Evolutionary conservation across 805 yeast species (phyloP), one percentile per base, ranked within the genome.

Genomic region (Wickerhamiella dianesei): DNA sequence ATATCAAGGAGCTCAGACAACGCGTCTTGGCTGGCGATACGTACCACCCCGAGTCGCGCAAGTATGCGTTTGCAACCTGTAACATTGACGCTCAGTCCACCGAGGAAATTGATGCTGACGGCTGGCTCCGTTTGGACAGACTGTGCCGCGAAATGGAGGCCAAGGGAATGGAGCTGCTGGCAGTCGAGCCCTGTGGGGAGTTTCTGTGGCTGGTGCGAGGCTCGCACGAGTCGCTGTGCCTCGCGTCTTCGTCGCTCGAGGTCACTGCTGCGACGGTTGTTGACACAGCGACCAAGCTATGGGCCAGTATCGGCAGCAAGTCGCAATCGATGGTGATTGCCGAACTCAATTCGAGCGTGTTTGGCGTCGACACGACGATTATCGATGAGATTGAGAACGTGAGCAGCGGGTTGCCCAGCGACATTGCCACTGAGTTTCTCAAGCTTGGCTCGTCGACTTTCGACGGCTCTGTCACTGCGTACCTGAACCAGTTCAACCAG

Each of bases 121-220:
- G 79, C 54, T 79, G 94, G 82, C 67, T 73, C 32, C 76, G 80
- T 50, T 73, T 88, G 48, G 80, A 78, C 48, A 71, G 83, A 2
- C 67, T 87, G 21, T 80, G 94, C 58, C 75, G 73, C 47, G 95
- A 87, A 56, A 68, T 82, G 45, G 73, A 72, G 49, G 80, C 74
- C 49, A 70, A 72, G 42, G 68, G 77, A 17, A 70, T 72, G 48
- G 92, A 83, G 56, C 70, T 80, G 0, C 67, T 84, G 36, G 65
- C 77, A 1, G 56, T 82, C 1, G 62, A 64, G n/a, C 53, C 67
- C 13, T 3, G 32, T 4, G 47, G 45, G 12, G 43, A 42, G 8
- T 22, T 41, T 12, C 13, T 51, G 4, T 55, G 58, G 58, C 43
- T 46, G 12, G 41, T 39, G 21, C 8, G 41, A 21, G 41, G 9